Evolutionary conservation across 495 filamentous ascomycete genomes (phyloP).

Genomic region (Hypoxylon perforatum): DNA sequence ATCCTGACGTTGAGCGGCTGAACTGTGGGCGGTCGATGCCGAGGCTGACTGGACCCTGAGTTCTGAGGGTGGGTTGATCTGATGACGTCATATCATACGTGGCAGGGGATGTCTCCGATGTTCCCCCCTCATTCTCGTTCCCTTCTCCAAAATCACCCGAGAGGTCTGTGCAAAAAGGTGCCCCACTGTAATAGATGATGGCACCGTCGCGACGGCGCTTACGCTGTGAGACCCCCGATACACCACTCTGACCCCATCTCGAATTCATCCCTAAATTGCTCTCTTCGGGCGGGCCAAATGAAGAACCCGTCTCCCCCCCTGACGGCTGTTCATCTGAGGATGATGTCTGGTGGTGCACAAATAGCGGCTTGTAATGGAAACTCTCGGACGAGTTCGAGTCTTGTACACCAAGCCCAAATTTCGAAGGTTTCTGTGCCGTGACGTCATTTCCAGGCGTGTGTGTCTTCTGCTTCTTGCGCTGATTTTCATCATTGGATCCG

Average conservation of each 20-base stretch:
- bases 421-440: conserved; percentile 48
- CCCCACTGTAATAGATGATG: conserved; percentile 82
- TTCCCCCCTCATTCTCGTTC: no score
- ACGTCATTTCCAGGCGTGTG: conserved; percentile 42
- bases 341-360: conserved; percentile 55
- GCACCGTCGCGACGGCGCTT: conserved; percentile 69
- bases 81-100: conserved; percentile 54
- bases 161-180: conserved; percentile 80
- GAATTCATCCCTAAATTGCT: conserved; percentile 54
- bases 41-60: conserved; percentile 32
- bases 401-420: conserved; percentile 49
- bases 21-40: conserved; percentile 37
- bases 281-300: conserved; percentile 46
- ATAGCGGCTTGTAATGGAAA: conserved; percentile 74
- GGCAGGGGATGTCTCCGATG: conserved; percentile 46
- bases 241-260: conserved; percentile 54
- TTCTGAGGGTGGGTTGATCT: conserved; percentile 33
- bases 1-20: conserved; percentile 54
- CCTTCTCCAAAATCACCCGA: conserved; percentile 64
- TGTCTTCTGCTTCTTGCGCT: conserved; percentile 56
- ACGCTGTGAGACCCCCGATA: conserved; percentile 54
- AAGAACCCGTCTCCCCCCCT: conserved; percentile 50
- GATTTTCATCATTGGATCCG: conserved; percentile 47
- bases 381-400: conserved; percentile 52
- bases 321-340: conserved; percentile 58